These are phyloP conservation scores for Aspergillus sp. DNA, from an alignment of 2,329 filamentous ascomycete genomes.

Conservation along the genomic window DNA sequence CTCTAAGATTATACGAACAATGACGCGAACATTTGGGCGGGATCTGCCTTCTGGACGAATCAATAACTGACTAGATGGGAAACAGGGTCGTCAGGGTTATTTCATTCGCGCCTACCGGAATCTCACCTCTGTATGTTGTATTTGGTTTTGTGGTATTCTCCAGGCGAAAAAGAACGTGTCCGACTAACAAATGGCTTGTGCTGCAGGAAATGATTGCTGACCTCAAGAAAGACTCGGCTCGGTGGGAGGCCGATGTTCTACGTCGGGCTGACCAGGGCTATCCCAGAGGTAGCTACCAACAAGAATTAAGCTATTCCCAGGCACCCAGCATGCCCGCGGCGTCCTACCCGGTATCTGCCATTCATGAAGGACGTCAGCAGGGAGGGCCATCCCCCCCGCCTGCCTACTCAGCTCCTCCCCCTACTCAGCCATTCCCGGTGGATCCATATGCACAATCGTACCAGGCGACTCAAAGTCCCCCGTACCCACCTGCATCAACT, in stretches of 20 bases:
- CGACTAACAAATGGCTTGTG: constrained; percentile 25
- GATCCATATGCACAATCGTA: constrained; percentile 40
- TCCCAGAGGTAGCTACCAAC: constrained; percentile 46
- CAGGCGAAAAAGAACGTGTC: neutral
- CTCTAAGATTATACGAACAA: neutral
- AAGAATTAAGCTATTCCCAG: constrained; percentile 39
- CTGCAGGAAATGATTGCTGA: constrained; percentile 58
- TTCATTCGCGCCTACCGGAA: constrained; percentile 79
- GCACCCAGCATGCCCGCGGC: constrained; percentile 42
- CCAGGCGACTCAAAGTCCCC: constrained; percentile 35
- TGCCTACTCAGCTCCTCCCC: constrained; percentile 34
- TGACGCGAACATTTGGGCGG: neutral
- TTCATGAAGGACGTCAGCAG: constrained; percentile 43
- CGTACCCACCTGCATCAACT: constrained; percentile 35
- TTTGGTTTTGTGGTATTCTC: neutral
- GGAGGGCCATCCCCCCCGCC: constrained; percentile 41
- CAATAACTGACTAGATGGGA: constrained; percentile 37
- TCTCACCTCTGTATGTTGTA: constrained; percentile 67
- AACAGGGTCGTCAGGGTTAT: constrained; percentile 69
- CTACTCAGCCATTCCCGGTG: constrained; percentile 39
- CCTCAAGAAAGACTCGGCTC: constrained; percentile 55
- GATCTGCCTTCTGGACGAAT: constrained; percentile 6
- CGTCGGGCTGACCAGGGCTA: constrained; percentile 45
- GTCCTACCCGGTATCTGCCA: constrained; percentile 39
- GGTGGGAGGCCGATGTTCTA: constrained; percentile 51